These are phyloP conservation scores for Xylaria sp. DNA, from an alignment of 2,329 filamentous ascomycete genomes.

Conservation along the genomic window DNA sequence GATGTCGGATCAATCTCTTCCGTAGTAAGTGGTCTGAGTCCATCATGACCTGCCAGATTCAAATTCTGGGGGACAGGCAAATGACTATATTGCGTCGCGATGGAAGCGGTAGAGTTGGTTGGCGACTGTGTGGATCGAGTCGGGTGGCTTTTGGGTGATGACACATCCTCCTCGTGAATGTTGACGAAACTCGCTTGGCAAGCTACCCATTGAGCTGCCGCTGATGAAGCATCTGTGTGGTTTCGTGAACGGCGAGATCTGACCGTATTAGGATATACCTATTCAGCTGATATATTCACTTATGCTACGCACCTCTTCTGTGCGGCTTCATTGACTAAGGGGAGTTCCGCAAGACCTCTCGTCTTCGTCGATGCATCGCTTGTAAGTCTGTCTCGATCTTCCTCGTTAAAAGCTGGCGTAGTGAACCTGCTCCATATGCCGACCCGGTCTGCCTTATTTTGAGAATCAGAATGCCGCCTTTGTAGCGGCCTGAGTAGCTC, in stretches of 20 bases:
- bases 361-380: constrained; percentile 7
- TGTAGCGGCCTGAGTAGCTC: constrained; percentile 11
- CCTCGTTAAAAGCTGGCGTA: neutral
- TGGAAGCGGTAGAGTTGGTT: constrained; percentile 48
- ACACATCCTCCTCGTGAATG: constrained; percentile 31
- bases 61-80: constrained; percentile 46
- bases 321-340: constrained; percentile 11
- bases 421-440: constrained; percentile 9
- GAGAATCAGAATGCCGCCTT: constrained; percentile 30
- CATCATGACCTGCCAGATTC: constrained; percentile 45
- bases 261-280: constrained; percentile 6
- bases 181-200: constrained; percentile 36
- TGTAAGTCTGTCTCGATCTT: neutral
- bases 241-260: constrained; percentile 19
- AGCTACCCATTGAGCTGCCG: constrained; percentile 33
- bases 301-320: constrained; percentile 20
- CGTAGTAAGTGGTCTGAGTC: constrained; percentile 52
- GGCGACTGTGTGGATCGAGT: constrained; percentile 47
- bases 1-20: constrained; percentile 55
- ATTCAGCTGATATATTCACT: neutral
- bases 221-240: constrained; percentile 20
- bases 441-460: constrained; percentile 23
- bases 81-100: constrained; percentile 29
- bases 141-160: constrained; percentile 45
- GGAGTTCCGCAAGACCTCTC: neutral